Evolutionary conservation across 352 stramenopile species (phyloP), one percentile per base, ranked within the genome.

Genomic region (Detonula confervacea): DNA sequence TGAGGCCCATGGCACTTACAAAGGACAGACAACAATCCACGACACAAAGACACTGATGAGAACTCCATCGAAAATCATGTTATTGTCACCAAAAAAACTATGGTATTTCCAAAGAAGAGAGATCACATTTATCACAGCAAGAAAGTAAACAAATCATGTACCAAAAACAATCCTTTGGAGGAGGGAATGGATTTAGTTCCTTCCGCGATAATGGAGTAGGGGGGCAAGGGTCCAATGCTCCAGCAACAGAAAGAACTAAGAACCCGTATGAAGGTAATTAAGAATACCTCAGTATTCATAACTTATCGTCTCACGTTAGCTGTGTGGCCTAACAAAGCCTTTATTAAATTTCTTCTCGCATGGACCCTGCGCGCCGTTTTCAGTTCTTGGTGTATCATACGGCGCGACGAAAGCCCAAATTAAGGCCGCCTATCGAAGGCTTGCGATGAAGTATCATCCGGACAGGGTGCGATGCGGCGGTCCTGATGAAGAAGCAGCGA

Each of bases 391-490:
- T 2, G 59, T 93, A n/a, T 27, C 27, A 44, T 20, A 66, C 20
- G 68, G 74, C 44, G 88, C 88, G 33, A 77, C 79, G 14, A 18
- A 81, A 35, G 61, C 62, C 0, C 67, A 90, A 72, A 92, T 93
- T 20, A 92, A 92, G 72, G 88, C 89, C 51, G 82, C 84, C 20
- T 93, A 93, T 56, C 83, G 86, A 46, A 73, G 84, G 20, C 65
- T 87, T 24, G 88, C 88, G 11, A 73, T 89, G n/a, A 80, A 89
- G 51, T 65, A 88, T 39, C 88, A 93, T 51, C 88, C 88, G 22
- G 88, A 93, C 64, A 86, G 82, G 62, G 72, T 88, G 33, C 33
- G 51, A 37, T 68, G 67, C 14, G 42, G 16, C 27, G 59, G 76
- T 27, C 44, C 46, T 55, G 47, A 56, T 70, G 62, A 29, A 51